Evolutionary conservation across 345 rosid genomes (phyloP).

Genomic region (Eucalyptus marginata): DNA sequence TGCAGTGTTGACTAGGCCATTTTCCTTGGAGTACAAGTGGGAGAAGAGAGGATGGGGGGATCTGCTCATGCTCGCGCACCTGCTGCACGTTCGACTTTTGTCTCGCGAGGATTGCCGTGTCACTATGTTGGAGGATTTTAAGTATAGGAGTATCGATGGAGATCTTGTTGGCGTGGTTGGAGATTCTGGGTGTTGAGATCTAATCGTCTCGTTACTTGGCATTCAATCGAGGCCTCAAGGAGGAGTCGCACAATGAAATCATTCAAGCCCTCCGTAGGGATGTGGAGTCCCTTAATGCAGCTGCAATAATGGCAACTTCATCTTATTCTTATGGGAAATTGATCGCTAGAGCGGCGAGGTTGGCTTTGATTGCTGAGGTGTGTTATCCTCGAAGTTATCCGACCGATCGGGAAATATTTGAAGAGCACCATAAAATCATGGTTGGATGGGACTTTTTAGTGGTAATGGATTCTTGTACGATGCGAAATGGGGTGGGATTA

Average conservation of each 20-base stretch:
- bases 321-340: conserved; percentile 79
- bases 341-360: conserved; percentile 74
- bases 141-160: not conserved
- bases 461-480: conserved; percentile 79
- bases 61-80: conserved; percentile 32
- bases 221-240: conserved; percentile 38
- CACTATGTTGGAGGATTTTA: not conserved
- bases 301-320: conserved; percentile 26
- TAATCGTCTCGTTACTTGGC: not conserved
- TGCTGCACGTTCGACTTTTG: conserved; percentile 27
- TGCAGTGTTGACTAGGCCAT: not conserved
- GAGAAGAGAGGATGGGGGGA: not conserved
- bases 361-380: conserved; percentile 83
- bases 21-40: not conserved
- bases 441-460: conserved; percentile 67
- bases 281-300: conserved; percentile 40
- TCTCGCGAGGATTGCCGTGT: not conserved
- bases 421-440: conserved; percentile 77
- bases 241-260: conserved; percentile 41
- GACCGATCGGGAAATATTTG: conserved; percentile 35
- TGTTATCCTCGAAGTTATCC: conserved; percentile 44
- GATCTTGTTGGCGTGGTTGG: not conserved
- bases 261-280: conserved; percentile 51
- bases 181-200: not conserved
- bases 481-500: conserved; percentile 76